Evolutionary conservation across 2,329 filamentous ascomycete species (phyloP).

Genomic region (Trichoderma atrobrunneum): DNA sequence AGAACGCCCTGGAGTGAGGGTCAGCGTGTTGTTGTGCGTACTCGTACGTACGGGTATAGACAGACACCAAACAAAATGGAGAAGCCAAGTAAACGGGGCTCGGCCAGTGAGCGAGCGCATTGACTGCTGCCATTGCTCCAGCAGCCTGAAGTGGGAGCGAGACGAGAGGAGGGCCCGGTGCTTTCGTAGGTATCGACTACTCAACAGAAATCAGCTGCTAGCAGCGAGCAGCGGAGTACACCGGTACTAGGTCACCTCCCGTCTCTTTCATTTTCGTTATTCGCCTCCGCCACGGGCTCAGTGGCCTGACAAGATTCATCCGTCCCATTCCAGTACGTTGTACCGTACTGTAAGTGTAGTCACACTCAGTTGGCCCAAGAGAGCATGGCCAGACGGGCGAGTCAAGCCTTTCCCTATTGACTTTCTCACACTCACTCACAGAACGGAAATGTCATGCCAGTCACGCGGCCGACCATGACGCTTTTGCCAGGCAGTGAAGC

Average conservation of each 20-base stretch:
- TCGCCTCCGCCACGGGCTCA: constrained; percentile 15
- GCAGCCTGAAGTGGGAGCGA: neutral
- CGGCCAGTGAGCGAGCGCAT: neutral
- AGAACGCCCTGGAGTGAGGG: neutral
- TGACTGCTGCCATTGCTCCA: neutral
- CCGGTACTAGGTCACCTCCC: neutral
- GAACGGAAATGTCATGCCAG: constrained; percentile 8
- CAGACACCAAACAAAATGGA: neutral
- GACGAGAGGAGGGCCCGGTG: neutral
- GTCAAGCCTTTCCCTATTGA: constrained; percentile 3
- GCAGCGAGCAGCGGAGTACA: constrained; percentile 1
- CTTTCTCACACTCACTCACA: neutral
- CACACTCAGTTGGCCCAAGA: neutral
- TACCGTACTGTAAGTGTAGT: neutral
- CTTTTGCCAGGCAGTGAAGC: constrained; percentile 8
- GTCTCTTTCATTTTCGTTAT: neutral
- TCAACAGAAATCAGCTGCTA: neutral
- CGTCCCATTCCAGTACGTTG: constrained; percentile 15
- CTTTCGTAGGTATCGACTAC: neutral
- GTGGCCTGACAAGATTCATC: constrained; percentile 12
- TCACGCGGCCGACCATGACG: constrained; percentile 21
- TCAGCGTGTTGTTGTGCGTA: constrained; percentile 7
- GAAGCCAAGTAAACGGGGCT: neutral
- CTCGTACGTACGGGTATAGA: neutral
- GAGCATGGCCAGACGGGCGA: neutral